Conservation (phyloP, 139 green algal genomes). For the Chlorella sorokiniana region DNA sequence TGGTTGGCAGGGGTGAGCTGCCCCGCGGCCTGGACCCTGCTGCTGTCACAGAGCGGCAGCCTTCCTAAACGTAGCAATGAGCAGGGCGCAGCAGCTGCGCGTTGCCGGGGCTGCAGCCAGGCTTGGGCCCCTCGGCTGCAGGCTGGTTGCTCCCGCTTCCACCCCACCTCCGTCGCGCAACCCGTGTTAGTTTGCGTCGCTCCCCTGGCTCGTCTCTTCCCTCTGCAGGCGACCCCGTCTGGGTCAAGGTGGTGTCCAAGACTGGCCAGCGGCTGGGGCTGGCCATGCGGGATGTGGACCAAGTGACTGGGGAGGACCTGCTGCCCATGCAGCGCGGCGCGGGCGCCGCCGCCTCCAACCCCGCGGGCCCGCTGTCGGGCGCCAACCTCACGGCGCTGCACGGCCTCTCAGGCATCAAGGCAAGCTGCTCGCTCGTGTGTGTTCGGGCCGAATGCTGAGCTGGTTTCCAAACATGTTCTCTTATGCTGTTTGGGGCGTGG, state of each 20-base stretch:
- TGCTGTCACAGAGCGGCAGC: too few relatives aligned
- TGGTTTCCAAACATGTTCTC: too few relatives aligned
- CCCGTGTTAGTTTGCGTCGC: too few relatives aligned
- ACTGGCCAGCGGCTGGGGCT: constrained; percentile 74
- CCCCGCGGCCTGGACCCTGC: too few relatives aligned
- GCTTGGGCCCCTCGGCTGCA: too few relatives aligned
- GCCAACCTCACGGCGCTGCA: constrained; percentile 47
- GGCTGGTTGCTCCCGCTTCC: not conserved
- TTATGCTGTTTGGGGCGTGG: too few relatives aligned
- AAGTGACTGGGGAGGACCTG: constrained; percentile 85
- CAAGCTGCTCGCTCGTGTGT: not conserved
- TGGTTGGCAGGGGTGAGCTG: constrained; percentile 36
- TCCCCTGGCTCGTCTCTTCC: not conserved
- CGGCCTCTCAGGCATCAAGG: constrained; percentile 86
- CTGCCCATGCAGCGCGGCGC: constrained; percentile 50
- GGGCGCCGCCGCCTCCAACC: constrained; percentile 37
- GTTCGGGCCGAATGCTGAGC: too few relatives aligned
- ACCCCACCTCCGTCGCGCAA: not conserved
- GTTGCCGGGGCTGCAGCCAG: too few relatives aligned
- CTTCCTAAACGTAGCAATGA: too few relatives aligned
- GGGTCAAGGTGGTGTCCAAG: constrained; percentile 82
- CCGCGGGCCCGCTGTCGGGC: constrained; percentile 9
- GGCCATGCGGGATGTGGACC: constrained; percentile 95
- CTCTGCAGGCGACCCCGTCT: constrained; percentile 68
- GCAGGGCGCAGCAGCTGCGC: too few relatives aligned